A percentile compares a stretch with the other conserved stretches of the same genome.
Conservation (phyloP, 2,329 filamentous ascomycete species). For the Falciphora oryzae region DNA sequence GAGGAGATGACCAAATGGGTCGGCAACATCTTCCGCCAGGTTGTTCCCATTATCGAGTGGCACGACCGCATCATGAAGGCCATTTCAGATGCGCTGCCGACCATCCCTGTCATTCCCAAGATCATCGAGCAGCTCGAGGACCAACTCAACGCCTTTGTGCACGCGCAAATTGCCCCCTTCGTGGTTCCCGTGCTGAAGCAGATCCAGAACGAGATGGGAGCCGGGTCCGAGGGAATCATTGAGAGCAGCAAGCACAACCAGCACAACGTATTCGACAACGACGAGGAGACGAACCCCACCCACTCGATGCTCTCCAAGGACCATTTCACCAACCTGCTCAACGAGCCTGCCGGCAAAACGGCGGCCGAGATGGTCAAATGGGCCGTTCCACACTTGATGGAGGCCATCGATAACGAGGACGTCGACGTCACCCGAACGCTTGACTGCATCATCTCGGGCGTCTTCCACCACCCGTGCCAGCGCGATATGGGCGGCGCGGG, state of each 20-base stretch:
- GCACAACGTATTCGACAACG: conserved; percentile 67
- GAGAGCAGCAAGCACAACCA: conserved; percentile 78
- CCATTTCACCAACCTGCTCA: conserved; percentile 62
- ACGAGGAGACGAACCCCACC: conserved; percentile 55
- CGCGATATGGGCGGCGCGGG: neutral
- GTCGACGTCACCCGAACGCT: conserved; percentile 1
- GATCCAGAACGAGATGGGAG: conserved; percentile 79
- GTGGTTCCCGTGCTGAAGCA: conserved; percentile 83
- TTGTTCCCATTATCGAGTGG: conserved; percentile 86
- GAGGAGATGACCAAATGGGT: conserved; percentile 78
- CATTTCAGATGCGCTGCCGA: conserved; percentile 73
- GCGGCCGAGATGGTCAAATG: conserved; percentile 9
- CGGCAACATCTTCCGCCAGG: conserved; percentile 65
- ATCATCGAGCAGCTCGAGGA: conserved; percentile 83
- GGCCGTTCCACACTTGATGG: conserved; percentile 2
- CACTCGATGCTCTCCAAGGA: conserved; percentile 82
- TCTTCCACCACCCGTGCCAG: conserved; percentile 7
- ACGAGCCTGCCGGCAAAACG: conserved; percentile 7
- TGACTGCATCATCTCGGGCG: conserved; percentile 8
- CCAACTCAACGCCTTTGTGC: conserved; percentile 82
- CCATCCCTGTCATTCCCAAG: conserved; percentile 81
- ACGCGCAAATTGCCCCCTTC: conserved; percentile 82
- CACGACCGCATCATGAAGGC: conserved; percentile 82
- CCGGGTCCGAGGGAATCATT: conserved; percentile 82
- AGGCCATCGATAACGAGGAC: conserved; percentile 5